Percentiles rank a stretch among this genome's conserved stretches.
Evolutionary conservation across 208 protist species (phyloP).

Genomic region (Acanthamoeba castellanii): DNA sequence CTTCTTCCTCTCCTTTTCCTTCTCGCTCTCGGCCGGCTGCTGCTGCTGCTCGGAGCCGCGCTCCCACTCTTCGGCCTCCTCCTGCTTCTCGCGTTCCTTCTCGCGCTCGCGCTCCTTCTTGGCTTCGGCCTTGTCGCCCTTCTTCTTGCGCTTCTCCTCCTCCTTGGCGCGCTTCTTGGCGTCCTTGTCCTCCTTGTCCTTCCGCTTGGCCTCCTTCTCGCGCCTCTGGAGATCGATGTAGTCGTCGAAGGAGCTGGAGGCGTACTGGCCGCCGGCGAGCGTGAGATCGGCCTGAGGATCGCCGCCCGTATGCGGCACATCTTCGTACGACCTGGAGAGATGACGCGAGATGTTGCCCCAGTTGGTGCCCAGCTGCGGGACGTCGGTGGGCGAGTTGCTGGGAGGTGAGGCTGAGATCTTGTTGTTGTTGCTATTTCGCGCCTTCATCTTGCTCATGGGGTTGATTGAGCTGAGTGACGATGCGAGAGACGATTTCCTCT

Average conservation of each 20-base stretch:
- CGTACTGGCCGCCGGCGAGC: not conserved
- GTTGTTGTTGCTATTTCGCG: slow-evolving; percentile 17
- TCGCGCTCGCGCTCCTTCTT: slow-evolving; percentile 29
- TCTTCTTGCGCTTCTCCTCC: slow-evolving; percentile 37
- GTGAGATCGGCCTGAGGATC: not conserved
- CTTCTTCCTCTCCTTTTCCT: not conserved
- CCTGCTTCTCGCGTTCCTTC: not conserved
- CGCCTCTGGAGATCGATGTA: slow-evolving; percentile 31
- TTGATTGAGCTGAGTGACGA: slow-evolving; percentile 44
- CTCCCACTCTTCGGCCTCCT: not conserved
- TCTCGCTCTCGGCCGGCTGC: not conserved
- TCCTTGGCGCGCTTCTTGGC: slow-evolving; percentile 22
- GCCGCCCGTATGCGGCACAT: not conserved
- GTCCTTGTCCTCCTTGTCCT: not conserved
- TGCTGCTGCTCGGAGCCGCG: not conserved
- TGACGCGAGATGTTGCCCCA: slow-evolving; percentile 9
- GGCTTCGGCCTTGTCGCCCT: slow-evolving; percentile 22
- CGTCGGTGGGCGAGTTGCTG: not conserved
- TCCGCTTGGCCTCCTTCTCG: not conserved
- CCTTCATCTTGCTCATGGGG: slow-evolving; percentile 53
- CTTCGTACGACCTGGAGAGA: slow-evolving; percentile 18
- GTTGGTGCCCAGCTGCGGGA: not conserved
- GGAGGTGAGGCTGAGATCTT: not conserved
- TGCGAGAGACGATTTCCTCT: slow-evolving; percentile 26
- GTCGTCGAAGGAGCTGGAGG: slow-evolving; percentile 38